phyloP scores from a whole-genome alignment of 2,329 filamentous ascomycete species.

The Sordariomycetes sp. region DNA sequence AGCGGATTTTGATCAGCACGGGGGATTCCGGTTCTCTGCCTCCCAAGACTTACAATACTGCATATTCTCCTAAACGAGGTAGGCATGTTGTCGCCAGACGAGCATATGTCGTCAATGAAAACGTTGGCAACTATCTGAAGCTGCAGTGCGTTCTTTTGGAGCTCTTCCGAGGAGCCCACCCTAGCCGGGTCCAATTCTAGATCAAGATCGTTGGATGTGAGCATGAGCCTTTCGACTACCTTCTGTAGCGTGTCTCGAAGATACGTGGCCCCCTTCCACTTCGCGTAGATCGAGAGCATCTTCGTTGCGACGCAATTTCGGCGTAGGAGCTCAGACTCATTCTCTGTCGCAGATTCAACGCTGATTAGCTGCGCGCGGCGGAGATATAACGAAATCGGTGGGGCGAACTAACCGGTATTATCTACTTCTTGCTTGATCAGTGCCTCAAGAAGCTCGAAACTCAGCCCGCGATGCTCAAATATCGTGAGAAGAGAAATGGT shows the following conservation, averaged over 20 bases:
- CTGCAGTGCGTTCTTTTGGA: constrained; percentile 53
- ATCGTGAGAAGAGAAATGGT: constrained; percentile 55
- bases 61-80: constrained; percentile 54
- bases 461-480: constrained; percentile 53
- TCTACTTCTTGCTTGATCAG: constrained; percentile 57
- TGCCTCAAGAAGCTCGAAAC: constrained; percentile 50
- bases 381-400: not conserved
- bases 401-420: constrained; percentile 36
- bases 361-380: not conserved
- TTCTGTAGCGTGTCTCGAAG: constrained; percentile 52
- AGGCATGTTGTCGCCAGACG: constrained; percentile 47
- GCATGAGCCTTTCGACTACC: constrained; percentile 51
- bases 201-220: constrained; percentile 54
- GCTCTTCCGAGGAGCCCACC: constrained; percentile 44
- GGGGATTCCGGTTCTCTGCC: not conserved
- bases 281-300: constrained; percentile 58
- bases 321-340: constrained; percentile 54
- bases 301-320: constrained; percentile 60
- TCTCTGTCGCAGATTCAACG: constrained; percentile 29
- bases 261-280: constrained; percentile 55
- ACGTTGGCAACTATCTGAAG: constrained; percentile 55
- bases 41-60: constrained; percentile 36
- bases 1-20: constrained; percentile 7
- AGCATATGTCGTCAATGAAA: constrained; percentile 58
- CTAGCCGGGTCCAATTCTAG: constrained; percentile 54